A percentile compares a stretch with the other conserved stretches of the same genome.
Conservation (phyloP, 257 asterid genomes). For the Solanum dulcamara region DNA sequence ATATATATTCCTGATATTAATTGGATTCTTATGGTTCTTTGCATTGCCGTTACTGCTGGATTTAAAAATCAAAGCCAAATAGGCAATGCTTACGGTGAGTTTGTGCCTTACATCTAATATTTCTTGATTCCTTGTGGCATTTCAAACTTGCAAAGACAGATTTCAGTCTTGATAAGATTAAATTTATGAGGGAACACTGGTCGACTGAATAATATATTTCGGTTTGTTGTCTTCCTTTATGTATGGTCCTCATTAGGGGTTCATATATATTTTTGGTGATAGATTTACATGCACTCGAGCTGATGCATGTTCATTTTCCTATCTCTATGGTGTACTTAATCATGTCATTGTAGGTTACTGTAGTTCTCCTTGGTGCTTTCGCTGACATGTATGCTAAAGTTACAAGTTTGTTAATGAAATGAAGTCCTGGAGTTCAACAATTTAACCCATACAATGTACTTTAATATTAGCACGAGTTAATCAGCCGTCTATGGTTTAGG, state of each 20-base stretch:
- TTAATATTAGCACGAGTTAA: neutral
- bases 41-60: constrained; percentile 97
- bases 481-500: neutral
- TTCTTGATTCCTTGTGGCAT: neutral
- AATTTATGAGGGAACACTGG: neutral
- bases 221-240: neutral
- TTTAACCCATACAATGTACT: neutral
- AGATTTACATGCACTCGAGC: neutral
- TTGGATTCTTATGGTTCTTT: constrained; percentile 94
- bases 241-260: neutral
- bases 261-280: neutral
- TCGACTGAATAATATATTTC: neutral
- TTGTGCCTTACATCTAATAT: neutral
- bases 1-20: constrained; percentile 88
- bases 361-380: neutral
- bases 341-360: neutral
- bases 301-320: neutral
- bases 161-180: neutral
- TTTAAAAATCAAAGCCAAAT: constrained; percentile 91
- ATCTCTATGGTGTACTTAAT: neutral
- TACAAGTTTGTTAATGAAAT: neutral
- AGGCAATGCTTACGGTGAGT: constrained; percentile 90
- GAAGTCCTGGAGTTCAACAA: neutral
- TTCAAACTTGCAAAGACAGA: neutral
- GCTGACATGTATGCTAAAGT: neutral